Conservation (phyloP, 2,329 filamentous ascomycete genomes). For the Fusarium dlaminii region DNA sequence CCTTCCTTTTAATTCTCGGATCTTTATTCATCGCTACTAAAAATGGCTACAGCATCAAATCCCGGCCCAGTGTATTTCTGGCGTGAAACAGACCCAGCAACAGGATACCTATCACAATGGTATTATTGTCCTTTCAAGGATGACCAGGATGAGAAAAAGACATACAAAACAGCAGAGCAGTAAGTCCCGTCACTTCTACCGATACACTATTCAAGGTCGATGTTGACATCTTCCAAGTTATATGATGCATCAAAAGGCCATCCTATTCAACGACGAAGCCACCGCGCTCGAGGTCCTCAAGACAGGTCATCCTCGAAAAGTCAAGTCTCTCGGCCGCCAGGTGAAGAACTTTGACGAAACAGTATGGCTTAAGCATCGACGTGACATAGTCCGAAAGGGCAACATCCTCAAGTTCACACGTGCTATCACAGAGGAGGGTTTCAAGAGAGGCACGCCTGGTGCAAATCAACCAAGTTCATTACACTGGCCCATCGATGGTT, state of each 20-base stretch:
- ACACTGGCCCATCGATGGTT: slow-evolving; percentile 46
- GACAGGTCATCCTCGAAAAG: slow-evolving; percentile 56
- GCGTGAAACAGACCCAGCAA: slow-evolving; percentile 55
- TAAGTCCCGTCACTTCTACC: slow-evolving; percentile 38
- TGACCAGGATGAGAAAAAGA: slow-evolving; percentile 45
- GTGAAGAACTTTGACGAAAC: slow-evolving; percentile 62
- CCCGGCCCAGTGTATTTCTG: slow-evolving; percentile 56
- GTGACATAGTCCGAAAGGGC: slow-evolving; percentile 65
- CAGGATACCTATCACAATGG: slow-evolving; percentile 73
- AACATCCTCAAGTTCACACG: slow-evolving; percentile 68
- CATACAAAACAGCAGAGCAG: slow-evolving; percentile 64
- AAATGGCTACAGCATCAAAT: slow-evolving; percentile 15
- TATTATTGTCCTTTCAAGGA: slow-evolving; percentile 61
- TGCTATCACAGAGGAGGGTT: slow-evolving; percentile 46
- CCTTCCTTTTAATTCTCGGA: background rate
- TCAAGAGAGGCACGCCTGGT: slow-evolving; percentile 36
- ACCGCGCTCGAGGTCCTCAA: slow-evolving; percentile 60
- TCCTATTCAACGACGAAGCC: slow-evolving; percentile 57
- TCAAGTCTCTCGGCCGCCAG: slow-evolving; percentile 64
- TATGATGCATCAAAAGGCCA: slow-evolving; percentile 65
- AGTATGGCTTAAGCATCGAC: slow-evolving; percentile 62
- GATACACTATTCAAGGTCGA: background rate
- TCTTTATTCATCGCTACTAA: background rate
- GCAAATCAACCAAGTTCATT: slow-evolving; percentile 22
- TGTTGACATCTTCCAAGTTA: slow-evolving; percentile 48